Percentiles rank a stretch among this genome's conserved stretches.
phyloP scores from a whole-genome alignment of 345 rosid genomes.

The Acer campestre region DNA sequence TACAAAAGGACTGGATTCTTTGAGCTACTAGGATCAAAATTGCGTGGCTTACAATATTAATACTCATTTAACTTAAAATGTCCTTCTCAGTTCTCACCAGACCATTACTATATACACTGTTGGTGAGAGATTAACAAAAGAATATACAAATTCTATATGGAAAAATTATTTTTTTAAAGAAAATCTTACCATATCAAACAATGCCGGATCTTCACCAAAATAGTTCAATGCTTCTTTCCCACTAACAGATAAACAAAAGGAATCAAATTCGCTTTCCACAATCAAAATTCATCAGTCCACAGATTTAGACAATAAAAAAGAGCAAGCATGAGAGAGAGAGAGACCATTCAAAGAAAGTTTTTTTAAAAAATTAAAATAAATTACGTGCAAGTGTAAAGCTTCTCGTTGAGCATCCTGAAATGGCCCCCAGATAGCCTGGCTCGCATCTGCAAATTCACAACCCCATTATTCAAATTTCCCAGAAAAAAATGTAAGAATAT shows the following conservation, averaged over 20 bases:
- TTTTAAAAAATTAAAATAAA: too few species aligned
- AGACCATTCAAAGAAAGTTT: too few species aligned
- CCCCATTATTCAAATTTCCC: conserved; percentile 8
- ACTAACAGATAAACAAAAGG: conserved; percentile 35
- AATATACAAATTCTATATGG: too few species aligned
- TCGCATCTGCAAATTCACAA: conserved; percentile 57
- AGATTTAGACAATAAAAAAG: too few species aligned
- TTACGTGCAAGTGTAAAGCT: conserved; percentile 92
- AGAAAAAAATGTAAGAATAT: too few species aligned
- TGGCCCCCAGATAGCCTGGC: conserved; percentile 81
- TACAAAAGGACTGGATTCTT: neutral
- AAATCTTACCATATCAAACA: conserved; percentile 76
- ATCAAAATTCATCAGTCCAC: too few species aligned
- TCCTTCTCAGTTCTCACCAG: neutral
- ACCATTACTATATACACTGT: neutral
- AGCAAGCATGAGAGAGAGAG: too few species aligned
- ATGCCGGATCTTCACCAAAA: conserved; percentile 74
- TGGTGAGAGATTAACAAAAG: neutral
- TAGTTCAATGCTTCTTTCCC: conserved; percentile 83
- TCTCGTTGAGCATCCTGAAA: conserved; percentile 93
- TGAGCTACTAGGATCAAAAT: neutral
- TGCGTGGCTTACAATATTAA: neutral
- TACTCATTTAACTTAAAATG: neutral
- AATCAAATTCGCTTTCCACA: neutral
- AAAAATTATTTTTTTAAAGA: too few species aligned